Percentiles rank a stretch among this genome's conserved stretches.
phyloP scores from a whole-genome alignment of 306 rosid genomes.

The apple (Malus domestica) region DNA sequence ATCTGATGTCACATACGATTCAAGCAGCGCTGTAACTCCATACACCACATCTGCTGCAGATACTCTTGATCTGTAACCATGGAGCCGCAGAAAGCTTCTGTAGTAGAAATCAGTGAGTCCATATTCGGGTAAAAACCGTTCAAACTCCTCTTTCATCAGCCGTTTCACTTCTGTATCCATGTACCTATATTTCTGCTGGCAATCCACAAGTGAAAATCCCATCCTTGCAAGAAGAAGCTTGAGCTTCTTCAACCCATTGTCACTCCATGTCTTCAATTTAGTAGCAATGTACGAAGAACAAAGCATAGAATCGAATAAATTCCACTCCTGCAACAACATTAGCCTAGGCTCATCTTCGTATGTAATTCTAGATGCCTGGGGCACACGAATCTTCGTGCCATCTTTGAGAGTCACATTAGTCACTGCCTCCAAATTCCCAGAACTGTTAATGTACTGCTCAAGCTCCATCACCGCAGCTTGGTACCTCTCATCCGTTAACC shows the following conservation, averaged over 20 bases:
- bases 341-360: conserved; percentile 92
- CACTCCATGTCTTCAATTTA: conserved; percentile 93
- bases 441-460: conserved; percentile 73
- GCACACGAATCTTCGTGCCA: conserved; percentile 79
- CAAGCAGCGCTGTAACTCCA: conserved; percentile 91
- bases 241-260: conserved; percentile 84
- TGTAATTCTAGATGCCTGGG: conserved; percentile 51
- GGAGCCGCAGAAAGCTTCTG: conserved; percentile 67
- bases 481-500: conserved; percentile 84
- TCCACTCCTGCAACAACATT: conserved; percentile 92
- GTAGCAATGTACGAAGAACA: conserved; percentile 84
- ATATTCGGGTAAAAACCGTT: conserved; percentile 69
- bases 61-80: conserved; percentile 74
- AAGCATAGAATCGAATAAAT: conserved; percentile 80
- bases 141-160: conserved; percentile 77
- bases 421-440: conserved; percentile 73
- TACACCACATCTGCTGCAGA: conserved; percentile 99
- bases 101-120: conserved; percentile 86
- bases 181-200: conserved; percentile 90
- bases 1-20: conserved; percentile 66
- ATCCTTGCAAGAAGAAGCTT: conserved; percentile 81
- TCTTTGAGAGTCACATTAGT: conserved; percentile 73
- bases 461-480: conserved; percentile 90
- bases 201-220: conserved; percentile 90
- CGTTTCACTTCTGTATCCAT: conserved; percentile 86